Evolutionary conservation across 2,329 filamentous ascomycete species (phyloP), one percentile per base, ranked within the genome.

Genomic region (Chaetomium sp.): DNA sequence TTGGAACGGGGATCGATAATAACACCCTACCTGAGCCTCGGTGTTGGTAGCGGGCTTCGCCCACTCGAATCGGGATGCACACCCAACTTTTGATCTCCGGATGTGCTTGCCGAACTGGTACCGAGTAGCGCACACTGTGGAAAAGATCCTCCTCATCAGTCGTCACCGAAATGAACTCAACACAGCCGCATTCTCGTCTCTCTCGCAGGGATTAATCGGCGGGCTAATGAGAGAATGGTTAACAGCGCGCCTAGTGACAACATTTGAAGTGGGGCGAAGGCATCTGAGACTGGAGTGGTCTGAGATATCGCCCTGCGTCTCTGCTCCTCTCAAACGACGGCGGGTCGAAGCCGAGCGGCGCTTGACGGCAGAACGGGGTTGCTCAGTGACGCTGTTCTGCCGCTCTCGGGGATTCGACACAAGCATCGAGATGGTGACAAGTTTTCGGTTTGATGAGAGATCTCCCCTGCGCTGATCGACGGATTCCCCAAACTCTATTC

Each of bases 401-500:
- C 16, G 47, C 47, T n/a, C n/a, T n/a, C 53, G 51, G 38, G 33
- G 13, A 38, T 13, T 13, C 16, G 27, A 51, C 19, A 12, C 45
- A 35, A 35, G 31, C 23, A 8, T 31, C 29, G 33, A 21, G 50
- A 55, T 33, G 25, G 25, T 25, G 35, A 55, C 59, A 35, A 42
- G 29, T 27, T 25, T 25, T 7, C 5, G 35, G 56, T 50, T 47
- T 42, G 38, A 42, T 42, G 50, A 33, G 60, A 56, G 70, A 70
- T 71, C 69, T 55, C 66, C 63, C 64, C 61, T 68, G 66, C 60
- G 67, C 54, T 60, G 70, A 72, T 72, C 70, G 70, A 68, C 69
- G 64, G 65, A 70, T 70, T 65, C 67, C 60, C 55, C 60, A 66
- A 70, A 68, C 67, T 69, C 64, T 70, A 68, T 70, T 67, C 67